Percentiles rank a stretch among this genome's conserved stretches.
Evolutionary conservation across 163 green algal genomes (phyloP).

Genomic region (Scenedesmus sp.): DNA sequence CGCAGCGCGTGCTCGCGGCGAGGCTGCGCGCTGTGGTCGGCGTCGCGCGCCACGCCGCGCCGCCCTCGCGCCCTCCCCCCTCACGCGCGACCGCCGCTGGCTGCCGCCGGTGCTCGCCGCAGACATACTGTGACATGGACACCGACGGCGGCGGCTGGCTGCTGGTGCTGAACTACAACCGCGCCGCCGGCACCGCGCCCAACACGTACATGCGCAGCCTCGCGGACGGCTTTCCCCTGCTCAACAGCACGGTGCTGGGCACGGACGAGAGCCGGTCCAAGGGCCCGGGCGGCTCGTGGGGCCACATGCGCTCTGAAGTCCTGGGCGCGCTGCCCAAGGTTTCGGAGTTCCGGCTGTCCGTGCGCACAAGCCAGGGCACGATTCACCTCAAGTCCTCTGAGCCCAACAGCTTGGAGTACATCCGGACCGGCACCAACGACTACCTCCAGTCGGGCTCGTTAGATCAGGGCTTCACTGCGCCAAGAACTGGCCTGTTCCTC

Average conservation of each 20-base stretch:
- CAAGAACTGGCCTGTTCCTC: neutral
- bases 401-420: slow-evolving; percentile 7
- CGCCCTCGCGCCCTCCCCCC: too few relatives aligned
- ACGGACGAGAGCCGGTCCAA: neutral
- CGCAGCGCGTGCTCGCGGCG: too few relatives aligned
- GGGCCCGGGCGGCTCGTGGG: neutral
- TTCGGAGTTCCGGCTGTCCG: neutral
- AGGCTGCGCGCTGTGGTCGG: too few relatives aligned
- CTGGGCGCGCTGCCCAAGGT: neutral
- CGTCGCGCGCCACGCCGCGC: too few relatives aligned
- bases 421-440: neutral
- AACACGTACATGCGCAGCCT: neutral
- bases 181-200: neutral
- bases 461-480: neutral
- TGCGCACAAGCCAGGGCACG: neutral
- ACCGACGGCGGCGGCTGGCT: slow-evolving; percentile 7
- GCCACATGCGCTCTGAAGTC: neutral
- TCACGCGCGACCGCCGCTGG: too few relatives aligned
- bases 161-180: slow-evolving; percentile 12
- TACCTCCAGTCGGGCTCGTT: neutral
- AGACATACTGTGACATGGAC: neutral
- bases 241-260: slow-evolving; percentile 2
- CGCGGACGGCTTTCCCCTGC: neutral
- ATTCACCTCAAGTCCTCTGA: neutral
- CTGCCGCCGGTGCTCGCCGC: neutral